Evolutionary conservation across 345 rosid species (phyloP).

Genomic region (Populus ilicifolia): DNA sequence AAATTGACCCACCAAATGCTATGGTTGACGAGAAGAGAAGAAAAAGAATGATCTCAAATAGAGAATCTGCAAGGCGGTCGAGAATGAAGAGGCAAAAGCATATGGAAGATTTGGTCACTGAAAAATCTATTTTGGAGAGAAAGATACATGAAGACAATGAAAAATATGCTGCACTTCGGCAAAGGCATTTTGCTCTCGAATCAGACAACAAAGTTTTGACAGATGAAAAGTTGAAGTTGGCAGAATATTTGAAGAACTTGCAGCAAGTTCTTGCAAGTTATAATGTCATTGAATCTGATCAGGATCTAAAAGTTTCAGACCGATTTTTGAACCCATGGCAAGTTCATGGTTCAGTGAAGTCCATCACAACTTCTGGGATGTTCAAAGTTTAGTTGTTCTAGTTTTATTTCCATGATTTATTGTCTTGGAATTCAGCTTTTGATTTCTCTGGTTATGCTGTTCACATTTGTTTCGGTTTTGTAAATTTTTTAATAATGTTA

Average conservation of each 20-base stretch:
- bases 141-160: slow-evolving; percentile 27
- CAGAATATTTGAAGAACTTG: slow-evolving; percentile 28
- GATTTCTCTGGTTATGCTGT: neutral
- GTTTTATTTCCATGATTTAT: neutral
- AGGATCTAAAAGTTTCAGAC: slow-evolving; percentile 1
- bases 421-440: neutral
- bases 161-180: slow-evolving; percentile 18
- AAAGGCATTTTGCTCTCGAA: slow-evolving; percentile 18
- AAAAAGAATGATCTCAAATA: slow-evolving; percentile 61
- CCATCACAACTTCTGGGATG: slow-evolving; percentile 22
- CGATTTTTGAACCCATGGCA: slow-evolving; percentile 23
- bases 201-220: slow-evolving; percentile 42
- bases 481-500: no score
- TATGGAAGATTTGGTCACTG: slow-evolving; percentile 43
- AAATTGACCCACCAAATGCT: slow-evolving; percentile 14
- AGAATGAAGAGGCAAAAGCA: slow-evolving; percentile 59
- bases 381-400: slow-evolving; percentile 7
- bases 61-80: slow-evolving; percentile 76
- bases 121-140: slow-evolving; percentile 47
- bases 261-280: slow-evolving; percentile 19
- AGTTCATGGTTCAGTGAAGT: slow-evolving; percentile 21
- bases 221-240: slow-evolving; percentile 37
- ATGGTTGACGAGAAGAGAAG: slow-evolving; percentile 51
- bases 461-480: neutral
- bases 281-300: neutral